phyloP scores from a whole-genome alignment of 352 stramenopile genomes.

The Globisporangium acanthophoron region DNA sequence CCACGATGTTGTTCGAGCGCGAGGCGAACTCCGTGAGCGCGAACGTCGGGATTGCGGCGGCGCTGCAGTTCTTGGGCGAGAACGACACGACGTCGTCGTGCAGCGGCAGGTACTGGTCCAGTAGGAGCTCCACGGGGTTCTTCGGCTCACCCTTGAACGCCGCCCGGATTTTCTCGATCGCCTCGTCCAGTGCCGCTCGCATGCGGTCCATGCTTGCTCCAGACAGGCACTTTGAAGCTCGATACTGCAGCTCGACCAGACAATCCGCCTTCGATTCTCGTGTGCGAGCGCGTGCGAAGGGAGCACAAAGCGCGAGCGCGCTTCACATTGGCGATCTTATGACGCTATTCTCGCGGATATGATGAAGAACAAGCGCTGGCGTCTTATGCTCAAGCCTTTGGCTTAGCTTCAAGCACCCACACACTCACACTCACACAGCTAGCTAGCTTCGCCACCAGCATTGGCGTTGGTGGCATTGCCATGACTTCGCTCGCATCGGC shows the following conservation, averaged over 20 bases:
- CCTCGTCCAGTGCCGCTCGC: conserved; percentile 46
- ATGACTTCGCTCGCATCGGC: too few species aligned
- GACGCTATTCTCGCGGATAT: background rate
- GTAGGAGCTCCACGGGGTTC: conserved; percentile 51
- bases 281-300: background rate
- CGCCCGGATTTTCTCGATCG: conserved; percentile 59
- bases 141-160: conserved; percentile 48
- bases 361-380: too few species aligned
- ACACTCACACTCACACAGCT: too few species aligned
- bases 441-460: too few species aligned
- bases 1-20: conserved; percentile 63
- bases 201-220: conserved; percentile 46
- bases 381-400: too few species aligned
- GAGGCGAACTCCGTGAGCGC: conserved; percentile 59
- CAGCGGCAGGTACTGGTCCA: conserved; percentile 56
- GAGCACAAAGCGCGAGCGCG: background rate
- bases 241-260: background rate
- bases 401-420: too few species aligned
- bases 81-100: conserved; percentile 47
- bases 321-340: background rate
- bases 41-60: conserved; percentile 38
- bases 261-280: background rate
- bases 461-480: background rate
- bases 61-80: conserved; percentile 26
- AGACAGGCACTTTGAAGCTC: background rate